These are phyloP conservation scores for Aspergillus nomiae DNA, from an alignment of 2,329 filamentous ascomycete species.

Conservation along the genomic window DNA sequence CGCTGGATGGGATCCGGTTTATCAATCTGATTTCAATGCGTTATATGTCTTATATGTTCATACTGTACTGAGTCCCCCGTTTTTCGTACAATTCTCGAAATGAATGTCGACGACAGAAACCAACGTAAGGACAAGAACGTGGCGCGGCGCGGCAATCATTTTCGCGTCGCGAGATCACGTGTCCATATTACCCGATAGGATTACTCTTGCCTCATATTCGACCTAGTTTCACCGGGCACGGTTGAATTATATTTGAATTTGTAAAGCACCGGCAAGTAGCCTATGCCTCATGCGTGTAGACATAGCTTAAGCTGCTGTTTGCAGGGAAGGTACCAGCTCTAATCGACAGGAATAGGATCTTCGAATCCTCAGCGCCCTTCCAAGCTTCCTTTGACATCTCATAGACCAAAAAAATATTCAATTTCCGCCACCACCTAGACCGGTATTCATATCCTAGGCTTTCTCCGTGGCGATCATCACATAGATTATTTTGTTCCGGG, in stretches of 20 bases:
- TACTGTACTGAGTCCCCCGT: neutral
- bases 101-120: neutral
- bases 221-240: neutral
- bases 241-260: neutral
- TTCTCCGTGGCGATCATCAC: slow-evolving; percentile 1
- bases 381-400: neutral
- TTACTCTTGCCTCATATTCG: neutral
- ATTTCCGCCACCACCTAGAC: neutral
- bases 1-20: neutral
- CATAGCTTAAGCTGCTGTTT: neutral
- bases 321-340: neutral
- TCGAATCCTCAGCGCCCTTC: neutral
- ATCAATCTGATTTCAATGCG: neutral
- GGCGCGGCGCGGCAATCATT: slow-evolving; percentile 16
- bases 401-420: neutral
- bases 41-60: neutral
- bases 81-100: neutral
- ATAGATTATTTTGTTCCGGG: slow-evolving; percentile 4
- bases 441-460: neutral
- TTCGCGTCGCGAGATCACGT: slow-evolving; percentile 27
- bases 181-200: neutral
- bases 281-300: neutral
- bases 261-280: neutral
- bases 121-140: slow-evolving; percentile 6
- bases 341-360: neutral